Evolutionary conservation across 768 basidiomycete genomes (phyloP), one percentile per base, ranked within the genome.

Genomic region (Boletus speciosus): DNA sequence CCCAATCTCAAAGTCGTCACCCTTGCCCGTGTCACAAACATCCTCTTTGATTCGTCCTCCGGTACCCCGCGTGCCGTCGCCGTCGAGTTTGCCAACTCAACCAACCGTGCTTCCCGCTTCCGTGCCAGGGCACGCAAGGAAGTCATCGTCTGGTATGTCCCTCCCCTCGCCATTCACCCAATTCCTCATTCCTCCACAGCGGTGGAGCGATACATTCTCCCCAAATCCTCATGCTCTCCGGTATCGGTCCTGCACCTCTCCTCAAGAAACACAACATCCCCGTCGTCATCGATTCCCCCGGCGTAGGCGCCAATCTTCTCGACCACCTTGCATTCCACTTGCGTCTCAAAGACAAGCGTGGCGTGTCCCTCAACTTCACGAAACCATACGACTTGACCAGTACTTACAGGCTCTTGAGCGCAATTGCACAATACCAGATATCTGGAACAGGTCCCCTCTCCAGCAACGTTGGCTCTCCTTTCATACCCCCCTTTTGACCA

Each of bases 191-290:
- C 0, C 19, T 34, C 11, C 44, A 39, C 32, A 86, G 85, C 12
- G 83, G 78, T 31, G 84, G 84, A 0, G 78, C 85, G 3, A 66
- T 88, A 7, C 83, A 88, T 58, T 78, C 83, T 6, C 86, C 86
- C 4, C 70, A 87, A 73, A 78, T 88, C 47, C 75, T 89, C 14
- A 78, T 87, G 77, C 75, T 89, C 16, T 89, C 87, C 16, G 92
- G 92, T 11, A 72, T 94, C 44, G 92, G 91, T 3, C 87, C 89
- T 35, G 75, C 77, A 2, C 73, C 73, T 1, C 76, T 87, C 12
- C 75, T 93, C 36, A 58, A 73, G 11, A 66, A 73, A 36, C 72
- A 83, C 52, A 68, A 70, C 6, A 84, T 94, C 21, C 73, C 80
- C 1, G 69, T 84, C 31, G 71, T 85, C 19, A 63, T 81, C 6